phyloP scores from a whole-genome alignment of 257 asterid species.

The Nicotiana obtusifolia region DNA sequence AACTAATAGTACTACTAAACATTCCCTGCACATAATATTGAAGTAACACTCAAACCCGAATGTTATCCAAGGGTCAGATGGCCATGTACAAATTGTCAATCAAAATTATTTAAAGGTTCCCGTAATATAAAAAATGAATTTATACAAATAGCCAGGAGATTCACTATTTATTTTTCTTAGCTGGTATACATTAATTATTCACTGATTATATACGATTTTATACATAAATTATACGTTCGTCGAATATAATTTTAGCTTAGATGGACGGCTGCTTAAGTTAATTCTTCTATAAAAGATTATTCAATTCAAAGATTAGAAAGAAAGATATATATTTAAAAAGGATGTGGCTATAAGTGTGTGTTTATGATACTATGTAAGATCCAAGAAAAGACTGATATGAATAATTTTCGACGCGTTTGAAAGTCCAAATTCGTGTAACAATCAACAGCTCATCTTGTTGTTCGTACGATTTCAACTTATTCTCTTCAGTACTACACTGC shows the following conservation, averaged over 20 bases:
- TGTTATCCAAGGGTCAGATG: not conserved
- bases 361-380: not conserved
- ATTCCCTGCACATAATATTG: not conserved
- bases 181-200: too few relatives aligned
- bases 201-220: too few relatives aligned
- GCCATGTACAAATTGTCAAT: not conserved
- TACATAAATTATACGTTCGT: too few relatives aligned
- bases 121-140: not conserved
- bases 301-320: not conserved
- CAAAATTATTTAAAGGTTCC: not conserved
- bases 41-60: not conserved
- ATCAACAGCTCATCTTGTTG: slow-evolving; percentile 20
- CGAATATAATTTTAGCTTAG: too few relatives aligned
- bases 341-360: not conserved
- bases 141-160: too few relatives aligned
- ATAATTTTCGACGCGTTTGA: not conserved
- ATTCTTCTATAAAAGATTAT: not conserved
- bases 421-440: slow-evolving; percentile 7
- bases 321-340: not conserved
- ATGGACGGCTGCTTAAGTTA: too few relatives aligned
- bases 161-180: too few relatives aligned
- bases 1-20: not conserved
- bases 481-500: not conserved
- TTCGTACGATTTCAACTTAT: slow-evolving; percentile 7
- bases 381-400: not conserved